Evolutionary conservation across 108 stramenopile genomes (phyloP).

Genomic region (Skeletonema marinoi): DNA sequence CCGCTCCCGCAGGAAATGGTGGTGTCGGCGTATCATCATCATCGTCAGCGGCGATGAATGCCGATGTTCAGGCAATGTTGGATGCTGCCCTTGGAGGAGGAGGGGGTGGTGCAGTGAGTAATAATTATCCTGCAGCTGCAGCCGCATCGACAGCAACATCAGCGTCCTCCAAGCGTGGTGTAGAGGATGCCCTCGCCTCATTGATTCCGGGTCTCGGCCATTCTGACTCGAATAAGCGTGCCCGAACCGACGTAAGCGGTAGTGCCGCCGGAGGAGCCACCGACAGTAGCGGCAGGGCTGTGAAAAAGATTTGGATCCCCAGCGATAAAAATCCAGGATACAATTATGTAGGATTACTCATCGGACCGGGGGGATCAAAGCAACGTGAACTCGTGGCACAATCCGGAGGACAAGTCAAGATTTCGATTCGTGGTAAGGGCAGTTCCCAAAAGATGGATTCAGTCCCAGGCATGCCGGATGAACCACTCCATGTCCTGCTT

Average conservation of each 20-base stretch:
- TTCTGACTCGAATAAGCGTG: conserved; percentile 16
- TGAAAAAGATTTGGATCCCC: conserved; percentile 51
- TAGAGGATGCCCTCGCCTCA: conserved; percentile 44
- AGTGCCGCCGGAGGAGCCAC: not conserved
- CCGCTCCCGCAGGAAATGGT: not conserved
- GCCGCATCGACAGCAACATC: not conserved
- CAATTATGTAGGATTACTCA: conserved; percentile 56
- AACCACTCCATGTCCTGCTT: conserved; percentile 78
- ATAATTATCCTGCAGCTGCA: conserved; percentile 14
- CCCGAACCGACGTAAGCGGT: conserved; percentile 8
- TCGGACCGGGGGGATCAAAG: conserved; percentile 57
- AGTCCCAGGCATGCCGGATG: conserved; percentile 38
- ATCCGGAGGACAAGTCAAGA: conserved; percentile 48
- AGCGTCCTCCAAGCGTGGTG: conserved; percentile 22
- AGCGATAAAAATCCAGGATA: conserved; percentile 49
- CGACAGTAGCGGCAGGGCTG: conserved; percentile 46
- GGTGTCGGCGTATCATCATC: conserved; percentile 1
- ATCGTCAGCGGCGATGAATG: conserved; percentile 8
- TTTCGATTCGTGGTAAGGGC: conserved; percentile 49
- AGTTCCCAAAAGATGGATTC: conserved; percentile 22
- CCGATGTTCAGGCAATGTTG: conserved; percentile 27
- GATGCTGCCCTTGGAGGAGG: conserved; percentile 40
- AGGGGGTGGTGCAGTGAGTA: not conserved
- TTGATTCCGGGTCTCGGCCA: conserved; percentile 48
- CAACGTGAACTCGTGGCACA: conserved; percentile 50